Evolutionary conservation across 2,329 filamentous ascomycete genomes (phyloP), one percentile per base, ranked within the genome.

Genomic region (Chaetomium globosum): DNA sequence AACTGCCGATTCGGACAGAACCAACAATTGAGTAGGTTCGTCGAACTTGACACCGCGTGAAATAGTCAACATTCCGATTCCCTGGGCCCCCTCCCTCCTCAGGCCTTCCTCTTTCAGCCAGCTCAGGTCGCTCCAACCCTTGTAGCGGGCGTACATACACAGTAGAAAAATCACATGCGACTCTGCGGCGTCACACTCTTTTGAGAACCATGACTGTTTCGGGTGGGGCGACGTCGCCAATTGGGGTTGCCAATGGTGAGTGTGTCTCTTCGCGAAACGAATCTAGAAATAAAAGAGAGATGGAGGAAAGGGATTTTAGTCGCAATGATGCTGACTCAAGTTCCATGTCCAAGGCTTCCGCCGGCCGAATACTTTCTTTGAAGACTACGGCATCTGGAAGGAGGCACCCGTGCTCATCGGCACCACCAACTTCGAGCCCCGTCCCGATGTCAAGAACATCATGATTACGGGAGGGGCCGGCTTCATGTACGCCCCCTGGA

Each of bases 401-500:
- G 83, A 88, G 57, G 89, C 90, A 2, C 90, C 90, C 21, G 75
- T 92, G 31, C 80, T 93, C 62, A 87, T 76, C 12, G 90, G 90
- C 43, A 87, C 82, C 70, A 91, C 89, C 66, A 87, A 85, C 69
- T 93, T 90, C 71, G 85, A 88, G 73, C 87, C 89, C 52, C 80
- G 88, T 5, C 80, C 83, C 28, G 87, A 89, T 76, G 87, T 91
- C 62, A 89, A 86, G 77, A 93, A 92, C 74, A 93, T 94, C 72
- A 88, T 94, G 83, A 85, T 95, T 68, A 94, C 91, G 23, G 91
- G 91, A 58, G 91, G 91, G 61, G 91, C 90, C 68, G 91, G 91
- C 71, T 95, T 95, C 81, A 93, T 94, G 90, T 92, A 81, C 77
- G 88, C 77, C 67, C 23, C 16, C 46, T 31, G 21, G 46, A 53